Evolutionary conservation across 2,329 filamentous ascomycete species (phyloP).

Genomic region (Pyricularia pennisetigena): DNA sequence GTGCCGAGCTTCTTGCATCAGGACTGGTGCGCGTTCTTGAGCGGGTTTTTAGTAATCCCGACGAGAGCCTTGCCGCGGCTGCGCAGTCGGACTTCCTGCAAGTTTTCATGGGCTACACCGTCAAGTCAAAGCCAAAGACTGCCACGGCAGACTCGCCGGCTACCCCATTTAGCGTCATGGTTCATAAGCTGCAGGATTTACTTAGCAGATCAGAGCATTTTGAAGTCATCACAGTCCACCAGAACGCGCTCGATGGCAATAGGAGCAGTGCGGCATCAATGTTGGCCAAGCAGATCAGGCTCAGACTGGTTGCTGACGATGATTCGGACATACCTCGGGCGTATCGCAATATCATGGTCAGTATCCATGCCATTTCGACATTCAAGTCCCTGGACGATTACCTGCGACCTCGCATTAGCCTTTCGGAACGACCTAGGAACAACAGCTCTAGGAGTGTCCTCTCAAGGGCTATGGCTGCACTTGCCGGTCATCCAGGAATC

Average conservation of each 20-base stretch:
- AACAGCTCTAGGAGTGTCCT: constrained; percentile 39
- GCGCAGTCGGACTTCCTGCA: constrained; percentile 80
- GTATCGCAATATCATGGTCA: constrained; percentile 94
- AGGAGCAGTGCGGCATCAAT: constrained; percentile 88
- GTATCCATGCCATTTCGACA: constrained; percentile 94
- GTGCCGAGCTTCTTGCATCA: constrained; percentile 85
- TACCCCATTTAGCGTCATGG: constrained; percentile 82
- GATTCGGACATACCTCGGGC: constrained; percentile 79
- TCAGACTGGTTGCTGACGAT: constrained; percentile 82
- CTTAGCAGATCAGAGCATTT: constrained; percentile 96
- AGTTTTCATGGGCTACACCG: constrained; percentile 76
- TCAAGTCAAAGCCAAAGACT: constrained; percentile 56
- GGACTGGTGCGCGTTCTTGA: constrained; percentile 79
- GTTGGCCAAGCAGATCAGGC: constrained; percentile 88
- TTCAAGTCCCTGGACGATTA: constrained; percentile 98
- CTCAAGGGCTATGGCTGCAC: constrained; percentile 61
- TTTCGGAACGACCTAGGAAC: constrained; percentile 66
- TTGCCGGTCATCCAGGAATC: constrained; percentile 58
- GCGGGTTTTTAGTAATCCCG: constrained; percentile 66
- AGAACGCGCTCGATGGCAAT: constrained; percentile 83
- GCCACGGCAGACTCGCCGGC: constrained; percentile 58
- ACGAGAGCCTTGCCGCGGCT: constrained; percentile 49
- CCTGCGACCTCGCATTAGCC: constrained; percentile 75
- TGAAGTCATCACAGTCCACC: constrained; percentile 90
- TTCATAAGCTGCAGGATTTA: constrained; percentile 91